Conservation (phyloP, 352 stramenopile species). For the Pythium myriotylum region DNA sequence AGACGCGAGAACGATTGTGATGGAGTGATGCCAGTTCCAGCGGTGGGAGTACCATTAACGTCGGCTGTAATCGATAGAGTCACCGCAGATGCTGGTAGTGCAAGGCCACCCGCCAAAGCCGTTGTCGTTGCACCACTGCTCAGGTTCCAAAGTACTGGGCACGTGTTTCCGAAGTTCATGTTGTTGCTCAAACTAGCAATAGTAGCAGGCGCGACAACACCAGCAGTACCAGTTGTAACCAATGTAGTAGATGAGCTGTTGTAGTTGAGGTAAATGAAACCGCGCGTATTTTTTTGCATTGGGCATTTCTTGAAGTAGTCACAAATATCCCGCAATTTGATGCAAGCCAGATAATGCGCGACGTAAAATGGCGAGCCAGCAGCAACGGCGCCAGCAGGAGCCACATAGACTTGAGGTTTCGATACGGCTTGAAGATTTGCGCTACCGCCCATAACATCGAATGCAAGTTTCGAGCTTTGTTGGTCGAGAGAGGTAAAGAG, state of each 20-base stretch:
- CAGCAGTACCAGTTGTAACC: conserved; percentile 21
- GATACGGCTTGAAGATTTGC: conserved; percentile 25
- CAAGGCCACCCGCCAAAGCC: too few species aligned
- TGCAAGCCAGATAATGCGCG: conserved; percentile 22
- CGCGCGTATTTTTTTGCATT: conserved; percentile 24
- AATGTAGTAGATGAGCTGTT: conserved; percentile 25
- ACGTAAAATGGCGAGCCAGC: conserved; percentile 24
- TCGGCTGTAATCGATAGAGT: too few species aligned
- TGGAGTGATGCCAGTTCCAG: too few species aligned
- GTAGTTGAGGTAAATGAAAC: conserved; percentile 28
- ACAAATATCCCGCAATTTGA: conserved; percentile 27
- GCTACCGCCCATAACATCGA: conserved; percentile 23
- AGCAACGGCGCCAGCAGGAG: conserved; percentile 16
- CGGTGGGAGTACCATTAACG: too few species aligned
- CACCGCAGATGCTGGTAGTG: too few species aligned
- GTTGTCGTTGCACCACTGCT: too few species aligned
- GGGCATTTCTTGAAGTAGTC: conserved; percentile 28
- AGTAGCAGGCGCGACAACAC: conserved; percentile 11
- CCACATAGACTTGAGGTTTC: conserved; percentile 25
- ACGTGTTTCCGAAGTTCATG: conserved; percentile 30
- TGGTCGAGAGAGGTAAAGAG: conserved; percentile 22
- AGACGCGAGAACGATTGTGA: too few species aligned
- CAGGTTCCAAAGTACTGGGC: too few species aligned
- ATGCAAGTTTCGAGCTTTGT: conserved; percentile 26
- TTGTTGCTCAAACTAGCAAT: conserved; percentile 22